Base-by-base conservation (phyloP, 176 grass and related monocot species). In the Coix lacrymajobi region DNA sequence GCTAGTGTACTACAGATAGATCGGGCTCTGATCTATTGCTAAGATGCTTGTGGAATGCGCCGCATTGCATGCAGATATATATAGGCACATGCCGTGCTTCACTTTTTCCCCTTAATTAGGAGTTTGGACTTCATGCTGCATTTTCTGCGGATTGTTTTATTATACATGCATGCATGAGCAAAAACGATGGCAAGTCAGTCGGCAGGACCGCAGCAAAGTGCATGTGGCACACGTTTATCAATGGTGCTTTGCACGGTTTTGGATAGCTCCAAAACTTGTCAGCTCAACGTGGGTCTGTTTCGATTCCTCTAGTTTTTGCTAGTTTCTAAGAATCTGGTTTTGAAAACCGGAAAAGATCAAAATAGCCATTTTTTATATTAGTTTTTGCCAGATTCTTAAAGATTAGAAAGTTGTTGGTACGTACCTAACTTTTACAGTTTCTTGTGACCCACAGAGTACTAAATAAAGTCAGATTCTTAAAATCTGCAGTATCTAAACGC, bases 31-130 rank as follows among this genome's bases (percentile, higher is more conserved):
- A n/a, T 70, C 37, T 24, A 15, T 17, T 54, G 31, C 2, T 4
- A 24, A 33, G 33, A 22, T 43, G 17, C 29, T 52, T 77, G 65
- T 54, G 26, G 73, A 26, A 63, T 77, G 72, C 56, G 51, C 16
- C 73, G 34, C 86, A 62, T 58, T 73, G 20, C 86, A 84, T 88
- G 81, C 86, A 84, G 34, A 66, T 79, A 84, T 88, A 57, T 84
- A 88, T 79, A 79, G 75, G 8, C 4, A 51, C 71, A 31, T 54
- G 57, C 43, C 29, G 48, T 32, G 13, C 33, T 5, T 66, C 32
- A 54, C 36, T 51, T 37, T 68, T 25, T 77, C 29, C 54, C n/a
- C n/a, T n/a, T n/a, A n/a, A n/a, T 33, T 1, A 24, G 20, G 8
- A 22, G 1, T 39, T 5, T n/a, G n/a, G n/a, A n/a, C n/a, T n/a